phyloP scores from a whole-genome alignment of 2,329 filamentous ascomycete species.

The Ascomycota sp. region DNA sequence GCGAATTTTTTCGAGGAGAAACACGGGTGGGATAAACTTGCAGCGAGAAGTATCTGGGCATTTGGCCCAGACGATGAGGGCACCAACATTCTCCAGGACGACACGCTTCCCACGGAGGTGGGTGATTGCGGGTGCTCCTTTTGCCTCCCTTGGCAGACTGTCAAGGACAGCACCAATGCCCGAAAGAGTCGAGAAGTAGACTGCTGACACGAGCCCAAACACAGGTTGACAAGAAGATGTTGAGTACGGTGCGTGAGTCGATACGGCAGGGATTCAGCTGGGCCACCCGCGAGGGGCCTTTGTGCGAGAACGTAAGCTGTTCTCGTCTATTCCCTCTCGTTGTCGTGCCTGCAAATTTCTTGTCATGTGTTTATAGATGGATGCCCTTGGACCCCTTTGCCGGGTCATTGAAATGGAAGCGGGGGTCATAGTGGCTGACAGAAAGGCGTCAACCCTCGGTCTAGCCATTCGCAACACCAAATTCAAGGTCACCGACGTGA shows the following conservation, averaged over 20 bases:
- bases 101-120: conserved; percentile 77
- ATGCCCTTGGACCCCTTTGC: no score
- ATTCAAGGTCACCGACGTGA: conserved; percentile 85
- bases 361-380: no score
- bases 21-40: conserved; percentile 91
- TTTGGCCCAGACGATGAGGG: conserved; percentile 92
- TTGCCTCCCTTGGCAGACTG: no score
- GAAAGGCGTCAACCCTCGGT: no score
- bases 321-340: neutral
- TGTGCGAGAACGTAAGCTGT: conserved; percentile 79
- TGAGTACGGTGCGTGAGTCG: conserved; percentile 73
- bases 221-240: conserved; percentile 74
- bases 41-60: conserved; percentile 90
- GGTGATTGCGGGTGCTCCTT: no score
- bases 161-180: no score
- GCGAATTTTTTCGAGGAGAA: conserved; percentile 95
- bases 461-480: conserved; percentile 96
- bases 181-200: no score
- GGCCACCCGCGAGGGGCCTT: conserved; percentile 83
- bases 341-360: no score
- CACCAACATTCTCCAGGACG: conserved; percentile 90
- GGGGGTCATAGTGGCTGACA: no score
- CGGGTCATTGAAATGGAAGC: no score
- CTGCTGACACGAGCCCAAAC: neutral
- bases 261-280: conserved; percentile 93